phyloP scores from a whole-genome alignment of 1,284 basidiomycete species.

The Cryptococcus depauperatus region DNA sequence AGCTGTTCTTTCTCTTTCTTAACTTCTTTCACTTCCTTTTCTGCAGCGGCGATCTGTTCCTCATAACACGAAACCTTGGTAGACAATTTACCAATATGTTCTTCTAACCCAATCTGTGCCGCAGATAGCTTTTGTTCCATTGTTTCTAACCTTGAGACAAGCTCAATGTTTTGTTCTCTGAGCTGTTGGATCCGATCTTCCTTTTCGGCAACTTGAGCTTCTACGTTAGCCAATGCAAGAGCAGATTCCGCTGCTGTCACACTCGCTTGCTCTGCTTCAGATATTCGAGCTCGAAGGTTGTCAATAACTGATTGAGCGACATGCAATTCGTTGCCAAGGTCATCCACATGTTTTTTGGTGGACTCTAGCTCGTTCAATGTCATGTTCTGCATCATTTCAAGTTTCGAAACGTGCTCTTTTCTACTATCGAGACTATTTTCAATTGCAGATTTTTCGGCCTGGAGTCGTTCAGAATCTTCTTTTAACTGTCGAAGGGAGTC shows the following conservation, averaged over 20 bases:
- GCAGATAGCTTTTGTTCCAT: neutral
- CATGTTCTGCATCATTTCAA: slow-evolving; percentile 4
- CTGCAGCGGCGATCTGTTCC: slow-evolving; percentile 1
- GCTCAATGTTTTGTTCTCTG: slow-evolving; percentile 4
- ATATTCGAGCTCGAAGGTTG: slow-evolving; percentile 5
- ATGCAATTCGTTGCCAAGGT: slow-evolving; percentile 1
- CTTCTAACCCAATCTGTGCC: slow-evolving; percentile 4
- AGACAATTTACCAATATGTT: neutral
- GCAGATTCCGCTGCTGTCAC: neutral
- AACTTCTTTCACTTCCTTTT: neutral
- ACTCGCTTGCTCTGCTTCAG: slow-evolving; percentile 2
- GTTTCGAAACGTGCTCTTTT: neutral
- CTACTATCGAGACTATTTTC: neutral
- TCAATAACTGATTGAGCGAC: neutral
- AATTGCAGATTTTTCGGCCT: neutral
- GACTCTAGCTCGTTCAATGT: slow-evolving; percentile 1
- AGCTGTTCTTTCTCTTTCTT: slow-evolving; percentile 9
- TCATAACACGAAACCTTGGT: slow-evolving; percentile 2
- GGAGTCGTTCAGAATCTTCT: neutral
- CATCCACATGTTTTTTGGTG: neutral
- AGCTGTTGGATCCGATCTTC: slow-evolving; percentile 8
- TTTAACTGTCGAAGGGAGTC: slow-evolving; percentile 3
- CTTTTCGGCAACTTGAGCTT: slow-evolving; percentile 9
- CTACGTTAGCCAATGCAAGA: slow-evolving; percentile 1
- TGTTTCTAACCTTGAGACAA: slow-evolving; percentile 6